These are phyloP conservation scores for Cyclotella distinguenda DNA, from an alignment of 108 stramenopile species.

Conservation along the genomic window DNA sequence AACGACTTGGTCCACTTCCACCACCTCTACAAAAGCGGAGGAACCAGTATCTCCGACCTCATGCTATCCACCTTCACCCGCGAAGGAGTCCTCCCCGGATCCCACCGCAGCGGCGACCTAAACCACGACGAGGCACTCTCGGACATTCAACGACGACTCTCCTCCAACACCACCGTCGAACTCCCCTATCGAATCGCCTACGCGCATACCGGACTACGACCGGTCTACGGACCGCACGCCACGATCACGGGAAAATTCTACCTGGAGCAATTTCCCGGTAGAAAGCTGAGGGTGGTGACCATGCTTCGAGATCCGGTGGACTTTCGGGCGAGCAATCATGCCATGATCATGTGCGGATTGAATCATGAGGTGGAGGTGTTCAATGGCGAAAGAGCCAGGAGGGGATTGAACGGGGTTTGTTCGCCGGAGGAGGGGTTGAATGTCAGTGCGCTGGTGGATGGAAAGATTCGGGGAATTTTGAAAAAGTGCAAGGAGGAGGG, in stretches of 20 bases:
- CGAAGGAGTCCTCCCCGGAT: conserved; percentile 33
- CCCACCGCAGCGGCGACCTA: conserved; percentile 29
- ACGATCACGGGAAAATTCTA: conserved; percentile 37
- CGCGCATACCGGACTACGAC: conserved; percentile 44
- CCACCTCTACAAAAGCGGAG: conserved; percentile 43
- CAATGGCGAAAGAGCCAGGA: conserved; percentile 12
- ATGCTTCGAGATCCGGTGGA: conserved; percentile 42
- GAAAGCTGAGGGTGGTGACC: conserved; percentile 24
- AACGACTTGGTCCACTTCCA: conserved; percentile 44
- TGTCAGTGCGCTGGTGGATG: conserved; percentile 32
- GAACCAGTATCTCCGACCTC: conserved; percentile 36
- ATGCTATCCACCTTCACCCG: conserved; percentile 28
- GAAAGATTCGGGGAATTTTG: conserved; percentile 22
- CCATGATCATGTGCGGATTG: conserved; percentile 53
- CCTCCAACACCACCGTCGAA: conserved; percentile 8
- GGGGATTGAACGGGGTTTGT: conserved; percentile 24
- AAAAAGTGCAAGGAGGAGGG: conserved; percentile 21
- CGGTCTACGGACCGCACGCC: conserved; percentile 28
- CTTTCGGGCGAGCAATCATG: conserved; percentile 45
- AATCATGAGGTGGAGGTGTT: conserved; percentile 32
- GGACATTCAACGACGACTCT: conserved; percentile 27
- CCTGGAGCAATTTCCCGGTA: conserved; percentile 31
- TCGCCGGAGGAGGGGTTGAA: conserved; percentile 39
- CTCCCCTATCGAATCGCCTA: conserved; percentile 40
- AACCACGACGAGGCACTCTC: conserved; percentile 40